A percentile compares a stretch with the other conserved stretches of the same genome.
These are phyloP conservation scores for Psilocybe azurescens DNA, from an alignment of 768 basidiomycete genomes.

Conservation along the genomic window DNA sequence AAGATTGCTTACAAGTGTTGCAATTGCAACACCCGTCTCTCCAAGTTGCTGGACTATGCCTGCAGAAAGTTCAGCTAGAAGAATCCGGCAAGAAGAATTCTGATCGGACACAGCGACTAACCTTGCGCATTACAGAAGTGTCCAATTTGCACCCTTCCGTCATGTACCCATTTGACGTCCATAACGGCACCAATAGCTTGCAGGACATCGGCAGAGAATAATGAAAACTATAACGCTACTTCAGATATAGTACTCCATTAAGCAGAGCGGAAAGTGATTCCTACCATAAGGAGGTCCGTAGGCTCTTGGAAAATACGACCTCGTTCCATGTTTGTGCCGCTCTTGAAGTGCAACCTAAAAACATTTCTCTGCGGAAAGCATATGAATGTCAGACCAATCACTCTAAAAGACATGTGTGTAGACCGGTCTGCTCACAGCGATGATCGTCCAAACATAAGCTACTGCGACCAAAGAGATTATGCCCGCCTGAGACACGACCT, in stretches of 20 bases:
- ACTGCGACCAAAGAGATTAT: constrained; percentile 40
- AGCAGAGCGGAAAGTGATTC: not conserved
- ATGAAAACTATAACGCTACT: constrained; percentile 24
- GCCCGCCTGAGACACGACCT: constrained; percentile 42
- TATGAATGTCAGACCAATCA: not conserved
- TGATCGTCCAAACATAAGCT: constrained; percentile 33
- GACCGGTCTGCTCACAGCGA: constrained; percentile 27
- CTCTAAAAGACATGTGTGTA: not conserved
- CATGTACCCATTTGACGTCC: constrained; percentile 40
- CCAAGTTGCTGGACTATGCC: constrained; percentile 46
- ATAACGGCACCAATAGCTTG: constrained; percentile 44
- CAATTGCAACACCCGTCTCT: constrained; percentile 45
- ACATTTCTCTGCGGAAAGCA: constrained; percentile 29
- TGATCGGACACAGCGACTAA: constrained; percentile 6
- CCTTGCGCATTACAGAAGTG: constrained; percentile 43
- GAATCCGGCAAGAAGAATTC: not conserved
- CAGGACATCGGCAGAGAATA: constrained; percentile 38
- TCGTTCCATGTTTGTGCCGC: constrained; percentile 20
- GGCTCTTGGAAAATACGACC: constrained; percentile 37
- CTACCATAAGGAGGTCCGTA: constrained; percentile 47
- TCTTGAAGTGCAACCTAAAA: constrained; percentile 28
- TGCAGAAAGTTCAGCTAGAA: constrained; percentile 10
- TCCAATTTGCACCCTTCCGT: constrained; percentile 37
- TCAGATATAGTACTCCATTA: not conserved
- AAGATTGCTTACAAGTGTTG: constrained; percentile 39